Percentiles rank a stretch among this genome's conserved stretches.
These are phyloP conservation scores for Noccaea bulbosa DNA, from an alignment of 345 rosid genomes.

Conservation along the genomic window DNA sequence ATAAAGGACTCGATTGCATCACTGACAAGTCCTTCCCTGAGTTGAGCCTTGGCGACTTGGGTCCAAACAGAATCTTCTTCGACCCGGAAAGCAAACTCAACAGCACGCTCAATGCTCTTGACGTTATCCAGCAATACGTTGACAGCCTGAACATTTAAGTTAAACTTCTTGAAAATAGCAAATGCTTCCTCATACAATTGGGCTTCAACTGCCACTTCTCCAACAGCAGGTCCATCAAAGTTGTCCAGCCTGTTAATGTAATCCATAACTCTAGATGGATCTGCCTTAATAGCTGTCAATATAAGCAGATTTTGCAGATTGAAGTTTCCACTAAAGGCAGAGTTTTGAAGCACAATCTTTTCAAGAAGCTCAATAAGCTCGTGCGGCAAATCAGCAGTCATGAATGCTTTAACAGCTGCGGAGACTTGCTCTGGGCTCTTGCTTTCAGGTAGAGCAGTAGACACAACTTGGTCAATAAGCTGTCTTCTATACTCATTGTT, in stretches of 20 bases:
- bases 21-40: slow-evolving; percentile 91
- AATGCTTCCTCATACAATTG: slow-evolving; percentile 85
- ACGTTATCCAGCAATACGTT: slow-evolving; percentile 71
- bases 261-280: slow-evolving; percentile 97
- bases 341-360: slow-evolving; percentile 95
- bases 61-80: slow-evolving; percentile 99
- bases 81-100: slow-evolving; percentile 95
- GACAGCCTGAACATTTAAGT: slow-evolving; percentile 77
- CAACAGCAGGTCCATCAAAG: slow-evolving; percentile 99
- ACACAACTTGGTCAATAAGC: slow-evolving; percentile 96
- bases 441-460: slow-evolving; percentile 93
- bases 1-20: slow-evolving; percentile 97
- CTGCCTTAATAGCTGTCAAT: slow-evolving; percentile 94
- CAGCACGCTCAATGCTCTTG: slow-evolving; percentile 80
- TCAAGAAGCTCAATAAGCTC: slow-evolving; percentile 89
- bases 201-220: slow-evolving; percentile 95
- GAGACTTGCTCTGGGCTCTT: slow-evolving; percentile 92
- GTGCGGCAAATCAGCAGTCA: slow-evolving; percentile 82
- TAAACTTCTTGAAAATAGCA: slow-evolving; percentile 84
- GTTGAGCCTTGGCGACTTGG: slow-evolving; percentile 95
- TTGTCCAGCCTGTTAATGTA: slow-evolving; percentile 92
- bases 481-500: slow-evolving; percentile 88
- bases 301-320: slow-evolving; percentile 97
- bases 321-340: slow-evolving; percentile 97
- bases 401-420: slow-evolving; percentile 82